These are phyloP conservation scores for Boletus insuetus DNA, from an alignment of 768 basidiomycete genomes.

Conservation along the genomic window DNA sequence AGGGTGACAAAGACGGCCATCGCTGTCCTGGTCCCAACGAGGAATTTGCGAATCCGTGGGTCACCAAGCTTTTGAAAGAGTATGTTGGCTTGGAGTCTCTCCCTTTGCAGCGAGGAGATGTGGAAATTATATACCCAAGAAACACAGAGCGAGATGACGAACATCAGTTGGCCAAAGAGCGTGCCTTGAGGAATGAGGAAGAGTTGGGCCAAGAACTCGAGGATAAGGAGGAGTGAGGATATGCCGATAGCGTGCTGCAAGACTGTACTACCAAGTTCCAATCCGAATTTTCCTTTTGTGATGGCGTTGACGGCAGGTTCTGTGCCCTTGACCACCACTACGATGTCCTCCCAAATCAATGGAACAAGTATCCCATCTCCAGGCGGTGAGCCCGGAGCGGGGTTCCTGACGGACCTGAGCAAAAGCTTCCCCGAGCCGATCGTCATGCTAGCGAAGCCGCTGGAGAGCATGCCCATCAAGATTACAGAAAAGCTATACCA, in stretches of 20 bases:
- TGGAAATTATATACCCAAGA: slow-evolving; percentile 35
- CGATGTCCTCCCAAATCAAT: slow-evolving; percentile 9
- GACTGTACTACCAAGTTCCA: slow-evolving; percentile 7
- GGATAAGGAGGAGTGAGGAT: slow-evolving; percentile 27
- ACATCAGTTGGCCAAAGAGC: slow-evolving; percentile 36
- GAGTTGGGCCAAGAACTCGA: slow-evolving; percentile 32
- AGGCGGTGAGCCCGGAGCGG: slow-evolving; percentile 17
- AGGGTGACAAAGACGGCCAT: slow-evolving; percentile 16
- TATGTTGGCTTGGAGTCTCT: slow-evolving; percentile 19
- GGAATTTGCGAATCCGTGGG: slow-evolving; percentile 11
- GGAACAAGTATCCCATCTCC: slow-evolving; percentile 28
- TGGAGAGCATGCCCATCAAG: slow-evolving; percentile 30
- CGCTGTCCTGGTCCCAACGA: slow-evolving; percentile 15
- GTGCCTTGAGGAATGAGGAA: slow-evolving; percentile 32
- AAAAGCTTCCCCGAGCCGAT: slow-evolving; percentile 26
- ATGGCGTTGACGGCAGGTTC: slow-evolving; percentile 28
- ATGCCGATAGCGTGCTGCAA: slow-evolving; percentile 16
- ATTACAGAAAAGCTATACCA: slow-evolving; percentile 33
- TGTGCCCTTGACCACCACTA: slow-evolving; percentile 28
- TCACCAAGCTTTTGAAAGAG: slow-evolving; percentile 14
- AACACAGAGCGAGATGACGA: slow-evolving; percentile 29
- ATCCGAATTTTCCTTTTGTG: slow-evolving; percentile 26
- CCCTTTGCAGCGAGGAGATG: slow-evolving; percentile 32
- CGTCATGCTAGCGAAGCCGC: slow-evolving; percentile 25
- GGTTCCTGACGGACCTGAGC: slow-evolving; percentile 9